phyloP scores from a whole-genome alignment of 2,329 filamentous ascomycete genomes.

The Mycosphaerella arachidis region DNA sequence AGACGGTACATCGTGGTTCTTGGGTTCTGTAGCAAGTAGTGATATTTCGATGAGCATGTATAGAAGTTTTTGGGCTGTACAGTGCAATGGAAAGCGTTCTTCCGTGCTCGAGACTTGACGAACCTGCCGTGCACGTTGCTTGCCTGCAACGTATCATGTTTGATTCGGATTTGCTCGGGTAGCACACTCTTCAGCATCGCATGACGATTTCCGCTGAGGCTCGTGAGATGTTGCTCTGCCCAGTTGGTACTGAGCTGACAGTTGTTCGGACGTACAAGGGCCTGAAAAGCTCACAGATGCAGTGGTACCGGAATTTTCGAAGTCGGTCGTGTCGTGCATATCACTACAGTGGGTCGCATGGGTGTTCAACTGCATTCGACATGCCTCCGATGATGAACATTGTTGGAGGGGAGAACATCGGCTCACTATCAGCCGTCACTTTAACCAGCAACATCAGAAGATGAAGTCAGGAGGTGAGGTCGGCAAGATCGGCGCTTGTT shows the following conservation, averaged over 20 bases:
- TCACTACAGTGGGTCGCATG: neutral
- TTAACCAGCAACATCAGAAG: too few relatives aligned
- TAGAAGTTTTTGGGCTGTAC: too few relatives aligned
- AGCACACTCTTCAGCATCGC: neutral
- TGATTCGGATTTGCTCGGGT: conserved; percentile 1
- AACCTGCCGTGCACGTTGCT: neutral
- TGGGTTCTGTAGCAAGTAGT: too few relatives aligned
- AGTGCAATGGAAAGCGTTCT: neutral
- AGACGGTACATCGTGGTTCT: neutral
- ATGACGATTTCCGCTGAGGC: neutral
- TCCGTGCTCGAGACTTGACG: neutral
- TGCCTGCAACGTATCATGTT: neutral
- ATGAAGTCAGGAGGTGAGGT: conserved; percentile 3
- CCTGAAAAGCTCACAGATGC: neutral
- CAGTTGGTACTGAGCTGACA: neutral
- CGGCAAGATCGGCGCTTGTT: neutral
- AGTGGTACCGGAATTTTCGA: neutral
- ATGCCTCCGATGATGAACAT: too few relatives aligned
- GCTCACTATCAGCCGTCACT: too few relatives aligned
- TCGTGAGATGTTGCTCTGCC: neutral
- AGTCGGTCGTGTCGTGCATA: neutral
- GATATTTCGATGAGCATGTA: too few relatives aligned
- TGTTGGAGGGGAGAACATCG: too few relatives aligned
- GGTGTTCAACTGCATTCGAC: too few relatives aligned
- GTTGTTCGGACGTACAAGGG: neutral